phyloP scores from a whole-genome alignment of 1,284 basidiomycete species.

The Pseudozyma thailandica region DNA sequence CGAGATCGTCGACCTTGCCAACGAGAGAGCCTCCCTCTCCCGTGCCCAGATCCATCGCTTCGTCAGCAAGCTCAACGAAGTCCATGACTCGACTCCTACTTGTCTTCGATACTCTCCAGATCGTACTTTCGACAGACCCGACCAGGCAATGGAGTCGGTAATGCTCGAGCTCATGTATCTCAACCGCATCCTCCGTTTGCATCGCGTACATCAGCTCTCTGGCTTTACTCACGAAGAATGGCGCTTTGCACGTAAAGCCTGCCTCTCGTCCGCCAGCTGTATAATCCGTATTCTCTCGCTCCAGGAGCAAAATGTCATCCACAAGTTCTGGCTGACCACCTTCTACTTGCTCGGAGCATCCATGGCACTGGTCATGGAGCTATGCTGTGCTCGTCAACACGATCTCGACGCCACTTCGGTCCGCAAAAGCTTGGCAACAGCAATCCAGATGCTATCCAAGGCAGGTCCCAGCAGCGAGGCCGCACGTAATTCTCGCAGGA shows the following conservation, averaged over 20 bases:
- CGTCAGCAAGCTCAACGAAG: conserved; percentile 47
- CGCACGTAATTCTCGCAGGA: conserved; percentile 42
- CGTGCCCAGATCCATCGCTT: conserved; percentile 43
- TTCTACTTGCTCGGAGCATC: conserved; percentile 61
- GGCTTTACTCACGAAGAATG: conserved; percentile 57
- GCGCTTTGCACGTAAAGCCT: conserved; percentile 41
- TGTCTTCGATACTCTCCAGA: conserved; percentile 58
- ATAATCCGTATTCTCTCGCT: conserved; percentile 48
- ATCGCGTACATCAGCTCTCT: conserved; percentile 58
- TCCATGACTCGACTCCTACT: conserved; percentile 53
- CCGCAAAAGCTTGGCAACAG: conserved; percentile 21
- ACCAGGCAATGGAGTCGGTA: conserved; percentile 57
- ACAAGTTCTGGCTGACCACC: conserved; percentile 60
- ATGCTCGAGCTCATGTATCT: conserved; percentile 63
- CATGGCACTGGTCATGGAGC: conserved; percentile 47
- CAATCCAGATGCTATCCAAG: conserved; percentile 39
- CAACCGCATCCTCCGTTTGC: conserved; percentile 62
- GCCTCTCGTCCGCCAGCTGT: conserved; percentile 43
- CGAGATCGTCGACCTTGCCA: conserved; percentile 45
- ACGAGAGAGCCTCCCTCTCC: conserved; percentile 25
- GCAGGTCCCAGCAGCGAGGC: conserved; percentile 42
- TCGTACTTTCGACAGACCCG: conserved; percentile 45
- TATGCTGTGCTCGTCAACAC: conserved; percentile 43
- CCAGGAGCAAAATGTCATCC: conserved; percentile 47
- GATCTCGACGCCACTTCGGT: conserved; percentile 32